Percentiles rank a stretch among this genome's conserved stretches.
These are phyloP conservation scores for Globisporangium viniferum DNA, from an alignment of 352 stramenopile genomes.

Conservation along the genomic window DNA sequence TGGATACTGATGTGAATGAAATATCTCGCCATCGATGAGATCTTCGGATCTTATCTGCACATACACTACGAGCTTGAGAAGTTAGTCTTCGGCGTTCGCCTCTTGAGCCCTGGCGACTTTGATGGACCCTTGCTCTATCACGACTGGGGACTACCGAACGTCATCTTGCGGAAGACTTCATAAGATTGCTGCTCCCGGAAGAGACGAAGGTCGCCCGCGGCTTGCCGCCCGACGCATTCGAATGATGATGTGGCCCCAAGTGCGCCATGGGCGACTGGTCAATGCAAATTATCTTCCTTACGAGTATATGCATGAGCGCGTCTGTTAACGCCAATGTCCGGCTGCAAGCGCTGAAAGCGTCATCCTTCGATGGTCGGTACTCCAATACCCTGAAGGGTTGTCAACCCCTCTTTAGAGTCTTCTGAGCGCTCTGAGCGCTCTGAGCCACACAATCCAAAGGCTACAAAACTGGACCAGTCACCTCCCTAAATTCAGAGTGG, in stretches of 20 bases:
- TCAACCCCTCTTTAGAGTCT: not conserved
- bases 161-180: too few relatives aligned
- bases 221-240: too few relatives aligned
- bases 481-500: not conserved
- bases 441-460: not conserved
- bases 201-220: too few relatives aligned
- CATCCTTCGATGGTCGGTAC: not conserved
- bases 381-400: not conserved
- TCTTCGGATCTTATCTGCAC: too few relatives aligned
- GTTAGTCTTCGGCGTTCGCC: too few relatives aligned
- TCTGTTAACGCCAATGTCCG: too few relatives aligned
- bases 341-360: not conserved
- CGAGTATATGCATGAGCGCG: not conserved
- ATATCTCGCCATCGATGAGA: not conserved
- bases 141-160: too few relatives aligned
- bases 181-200: too few relatives aligned
- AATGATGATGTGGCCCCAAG: too few relatives aligned
- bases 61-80: too few relatives aligned
- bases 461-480: not conserved
- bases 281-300: too few relatives aligned
- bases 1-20: not conserved
- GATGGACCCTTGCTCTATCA: too few relatives aligned
- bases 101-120: not conserved
- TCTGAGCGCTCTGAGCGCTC: not conserved
- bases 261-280: not conserved